Evolutionary conservation across 257 asterid species (phyloP), one percentile per base, ranked within the genome.

Genomic region (Primulina tabacum): DNA sequence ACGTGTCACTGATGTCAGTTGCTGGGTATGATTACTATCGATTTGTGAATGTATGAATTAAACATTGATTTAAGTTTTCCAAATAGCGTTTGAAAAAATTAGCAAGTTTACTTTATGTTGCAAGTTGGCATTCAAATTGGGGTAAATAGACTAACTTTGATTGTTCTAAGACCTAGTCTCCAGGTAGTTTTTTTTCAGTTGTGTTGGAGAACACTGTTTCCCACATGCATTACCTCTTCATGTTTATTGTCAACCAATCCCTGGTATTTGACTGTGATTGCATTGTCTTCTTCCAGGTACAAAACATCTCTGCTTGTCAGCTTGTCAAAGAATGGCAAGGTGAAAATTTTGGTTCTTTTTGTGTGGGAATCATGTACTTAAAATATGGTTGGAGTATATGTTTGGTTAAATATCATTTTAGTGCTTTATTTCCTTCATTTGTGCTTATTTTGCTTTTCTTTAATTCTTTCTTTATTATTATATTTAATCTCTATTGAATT

Each of bases 291-390:
- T 70, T 62, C 69, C 87, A 91, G 95, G 88, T 88, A 92, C 76
- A 87, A 76, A 79, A 26, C 87, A 77, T 86, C 90, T 71, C 88
- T 89, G 70, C 69, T 92, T 62, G 89, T 84, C 69, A 89, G 95
- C 84, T 78, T 86, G 73, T 86, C 93, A 43, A 83, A 69, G 86
- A 82, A 92, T 74, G 91, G 95, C 69, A 92, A 89, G 96, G 95
- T 89, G 81, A 71, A 28, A 73, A 10, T 52, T 34, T 73, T 66
- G 59, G 71, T 29, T 67, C 63, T 58, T 7, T 64, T 38, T 38
- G 32, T 33, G 32, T 34, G 50, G 61, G 61, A 33, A 71, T 61
- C 21, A 18, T 50, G 63, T 64, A 62, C 63, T 60, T 60, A 33
- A 14, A 53, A 37, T 38, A n/a, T 55, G 43, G 43, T 6, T 35